A percentile compares a stretch with the other conserved stretches of the same genome.
Evolutionary conservation across 2,329 filamentous ascomycete genomes (phyloP).

Genomic region (Bipolaris bicolor): DNA sequence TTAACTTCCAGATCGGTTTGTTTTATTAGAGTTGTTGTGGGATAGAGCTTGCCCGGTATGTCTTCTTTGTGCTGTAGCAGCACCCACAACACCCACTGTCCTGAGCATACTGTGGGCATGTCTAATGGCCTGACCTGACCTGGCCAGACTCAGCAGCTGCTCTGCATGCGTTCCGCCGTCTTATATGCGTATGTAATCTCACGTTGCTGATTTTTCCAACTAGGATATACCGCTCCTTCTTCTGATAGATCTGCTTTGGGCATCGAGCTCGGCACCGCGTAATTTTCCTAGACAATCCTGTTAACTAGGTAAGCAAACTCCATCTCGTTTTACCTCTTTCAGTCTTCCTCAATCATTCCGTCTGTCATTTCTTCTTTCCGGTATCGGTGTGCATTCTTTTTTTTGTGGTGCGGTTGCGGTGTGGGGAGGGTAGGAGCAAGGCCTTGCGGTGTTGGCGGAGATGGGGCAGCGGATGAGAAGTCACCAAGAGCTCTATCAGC

Average conservation of each 20-base stretch:
- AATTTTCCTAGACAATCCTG: conserved; percentile 31
- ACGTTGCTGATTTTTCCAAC: conserved; percentile 14
- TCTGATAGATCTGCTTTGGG: conserved; percentile 42
- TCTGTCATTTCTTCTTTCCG: not conserved
- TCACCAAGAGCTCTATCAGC: conserved; percentile 7
- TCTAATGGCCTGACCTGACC: not conserved
- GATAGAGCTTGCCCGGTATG: conserved; percentile 39
- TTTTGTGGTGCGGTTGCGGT: conserved; percentile 2
- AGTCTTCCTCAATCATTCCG: conserved; percentile 1
- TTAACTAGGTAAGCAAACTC: conserved; percentile 43
- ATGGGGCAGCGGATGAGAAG: conserved; percentile 9
- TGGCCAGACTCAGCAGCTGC: not conserved
- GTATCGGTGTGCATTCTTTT: not conserved
- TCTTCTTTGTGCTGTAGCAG: conserved; percentile 6
- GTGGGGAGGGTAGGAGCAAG: conserved; percentile 1
- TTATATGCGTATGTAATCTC: not conserved
- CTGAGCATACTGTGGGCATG: conserved; percentile 1
- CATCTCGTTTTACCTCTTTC: conserved; percentile 3
- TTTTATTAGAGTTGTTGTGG: conserved; percentile 35
- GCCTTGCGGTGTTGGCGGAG: conserved; percentile 7
- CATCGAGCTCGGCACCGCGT: conserved; percentile 37
- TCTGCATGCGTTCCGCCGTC: not conserved
- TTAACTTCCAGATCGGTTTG: conserved; percentile 34
- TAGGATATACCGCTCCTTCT: conserved; percentile 36
- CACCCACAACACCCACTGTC: conserved; percentile 1